phyloP scores from a whole-genome alignment of 352 stramenopile species.

The Pythium chondricola region DNA sequence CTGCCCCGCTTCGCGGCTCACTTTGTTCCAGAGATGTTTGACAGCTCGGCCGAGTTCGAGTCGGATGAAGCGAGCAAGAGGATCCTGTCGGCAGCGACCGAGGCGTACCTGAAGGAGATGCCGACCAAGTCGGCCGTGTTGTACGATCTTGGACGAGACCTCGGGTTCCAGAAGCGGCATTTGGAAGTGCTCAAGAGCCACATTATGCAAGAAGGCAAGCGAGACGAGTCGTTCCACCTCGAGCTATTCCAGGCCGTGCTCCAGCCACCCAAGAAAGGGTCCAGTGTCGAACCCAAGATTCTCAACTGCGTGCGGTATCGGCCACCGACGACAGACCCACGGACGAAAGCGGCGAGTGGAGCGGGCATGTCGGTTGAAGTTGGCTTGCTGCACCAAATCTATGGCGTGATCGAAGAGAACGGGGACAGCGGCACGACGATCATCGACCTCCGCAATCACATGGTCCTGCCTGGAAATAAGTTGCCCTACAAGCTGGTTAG shows the following conservation, averaged over 20 bases:
- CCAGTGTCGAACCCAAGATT: slow-evolving; percentile 56
- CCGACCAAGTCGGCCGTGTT: slow-evolving; percentile 59
- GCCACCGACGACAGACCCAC: slow-evolving; percentile 12
- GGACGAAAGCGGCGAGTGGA: background rate
- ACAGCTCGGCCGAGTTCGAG: slow-evolving; percentile 66
- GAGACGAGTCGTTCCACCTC: slow-evolving; percentile 46
- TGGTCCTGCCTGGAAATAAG: slow-evolving; percentile 66
- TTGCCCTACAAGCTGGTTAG: slow-evolving; percentile 74
- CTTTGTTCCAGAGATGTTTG: slow-evolving; percentile 63
- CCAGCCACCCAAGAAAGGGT: slow-evolving; percentile 39
- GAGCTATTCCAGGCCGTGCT: slow-evolving; percentile 76
- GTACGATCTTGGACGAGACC: slow-evolving; percentile 58
- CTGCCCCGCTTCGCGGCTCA: slow-evolving; percentile 55
- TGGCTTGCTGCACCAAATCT: slow-evolving; percentile 64
- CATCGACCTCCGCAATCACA: slow-evolving; percentile 64
- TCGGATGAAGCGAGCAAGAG: slow-evolving; percentile 77
- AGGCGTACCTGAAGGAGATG: slow-evolving; percentile 53
- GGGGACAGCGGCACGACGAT: slow-evolving; percentile 60
- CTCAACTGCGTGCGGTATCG: slow-evolving; percentile 78
- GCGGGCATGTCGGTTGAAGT: slow-evolving; percentile 61
- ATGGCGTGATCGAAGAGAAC: slow-evolving; percentile 63
- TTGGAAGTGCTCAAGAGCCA: slow-evolving; percentile 54
- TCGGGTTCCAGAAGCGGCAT: slow-evolving; percentile 65
- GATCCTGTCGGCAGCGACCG: slow-evolving; percentile 43
- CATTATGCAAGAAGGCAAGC: slow-evolving; percentile 65